Evolutionary conservation across 192 early-diverging fungal genomes (phyloP).

Genomic region (Pilaira anomala): DNA sequence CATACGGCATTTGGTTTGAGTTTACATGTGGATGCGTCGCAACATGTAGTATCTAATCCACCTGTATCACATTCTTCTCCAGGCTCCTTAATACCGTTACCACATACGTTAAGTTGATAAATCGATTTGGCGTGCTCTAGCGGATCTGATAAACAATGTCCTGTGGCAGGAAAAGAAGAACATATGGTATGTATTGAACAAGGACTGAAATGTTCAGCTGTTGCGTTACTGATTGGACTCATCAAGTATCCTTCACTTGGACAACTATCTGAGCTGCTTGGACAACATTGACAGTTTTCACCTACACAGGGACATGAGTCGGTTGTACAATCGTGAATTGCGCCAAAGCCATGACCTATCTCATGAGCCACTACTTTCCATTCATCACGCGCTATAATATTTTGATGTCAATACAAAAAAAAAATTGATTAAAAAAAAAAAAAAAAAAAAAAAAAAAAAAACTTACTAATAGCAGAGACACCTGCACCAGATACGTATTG

Average conservation of each 20-base stretch:
- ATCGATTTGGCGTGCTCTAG: background rate
- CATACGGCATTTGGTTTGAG: slow-evolving; percentile 73
- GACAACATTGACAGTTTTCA: slow-evolving; percentile 55
- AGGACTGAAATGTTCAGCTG: slow-evolving; percentile 61
- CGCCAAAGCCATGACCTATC: slow-evolving; percentile 85
- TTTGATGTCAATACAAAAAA: no score
- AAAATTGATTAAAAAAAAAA: background rate
- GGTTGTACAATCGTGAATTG: slow-evolving; percentile 82
- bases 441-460: background rate
- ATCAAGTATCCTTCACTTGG: slow-evolving; percentile 31
- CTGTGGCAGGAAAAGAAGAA: slow-evolving; percentile 16
- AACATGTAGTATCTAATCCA: slow-evolving; percentile 74
- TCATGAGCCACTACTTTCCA: slow-evolving; percentile 97
- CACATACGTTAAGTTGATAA: slow-evolving; percentile 50
- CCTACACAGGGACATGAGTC: slow-evolving; percentile 58
- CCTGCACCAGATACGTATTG: slow-evolving; percentile 78
- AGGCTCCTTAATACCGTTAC: slow-evolving; percentile 86
- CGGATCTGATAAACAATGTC: slow-evolving; percentile 34
- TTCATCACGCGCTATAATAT: slow-evolving; percentile 59
- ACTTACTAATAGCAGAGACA: slow-evolving; percentile 71
- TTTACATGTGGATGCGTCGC: slow-evolving; percentile 77
- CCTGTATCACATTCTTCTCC: slow-evolving; percentile 94
- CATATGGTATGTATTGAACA: slow-evolving; percentile 60
- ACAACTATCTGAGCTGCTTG: background rate
- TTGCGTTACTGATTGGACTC: slow-evolving; percentile 55